Evolutionary conservation across 768 basidiomycete genomes (phyloP), one percentile per base, ranked within the genome.

Genomic region (Lactifluus volemus): DNA sequence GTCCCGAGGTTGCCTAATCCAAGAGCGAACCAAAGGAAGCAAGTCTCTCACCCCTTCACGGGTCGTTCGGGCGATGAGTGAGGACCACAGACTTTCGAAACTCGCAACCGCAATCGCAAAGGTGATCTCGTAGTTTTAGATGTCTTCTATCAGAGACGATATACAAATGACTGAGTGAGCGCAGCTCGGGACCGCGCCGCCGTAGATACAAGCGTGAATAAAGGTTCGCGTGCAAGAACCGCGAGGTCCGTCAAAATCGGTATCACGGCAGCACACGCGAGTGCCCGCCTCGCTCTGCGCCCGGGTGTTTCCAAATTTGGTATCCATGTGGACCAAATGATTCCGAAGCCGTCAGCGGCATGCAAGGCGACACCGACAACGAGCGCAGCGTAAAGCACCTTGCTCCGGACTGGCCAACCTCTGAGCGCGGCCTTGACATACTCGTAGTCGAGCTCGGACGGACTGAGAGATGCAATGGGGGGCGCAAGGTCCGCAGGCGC

Each of bases 361-460:
- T 94, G 92, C 51, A 85, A 67, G 0, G 78, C 74, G 0, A 81
- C 79, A 25, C 79, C 76, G 1, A 73, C 72, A 0, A 88, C 78
- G 10, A 94, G 78, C 0, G 80, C 84, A 1, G 76, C 70, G 66
- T 94, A 92, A 48, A 85, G 70, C 3, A 81, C 58, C 79, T 79
- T 84, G 67, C 80, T 86, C 42, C 81, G 75, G 68, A 74, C 72
- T 0, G 89, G 88, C 80, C 84, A 90, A 17, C 60, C 73, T 15
- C 76, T 75, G 42, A 92, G 71, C 3, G 82, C 88, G 5, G 80
- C 77, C 69, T 92, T 92, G 59, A 93, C 88, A 70, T 85, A 92
- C 64, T 92, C 87, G 69, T 81, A 93, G 71, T 90, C 85, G 41
- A 94, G 79, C 67, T 93, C 89, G 0, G 85, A 77, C 0, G 91